Base-by-base conservation (phyloP, 1,284 basidiomycete genomes). In the Ustilago vetiveriae region DNA sequence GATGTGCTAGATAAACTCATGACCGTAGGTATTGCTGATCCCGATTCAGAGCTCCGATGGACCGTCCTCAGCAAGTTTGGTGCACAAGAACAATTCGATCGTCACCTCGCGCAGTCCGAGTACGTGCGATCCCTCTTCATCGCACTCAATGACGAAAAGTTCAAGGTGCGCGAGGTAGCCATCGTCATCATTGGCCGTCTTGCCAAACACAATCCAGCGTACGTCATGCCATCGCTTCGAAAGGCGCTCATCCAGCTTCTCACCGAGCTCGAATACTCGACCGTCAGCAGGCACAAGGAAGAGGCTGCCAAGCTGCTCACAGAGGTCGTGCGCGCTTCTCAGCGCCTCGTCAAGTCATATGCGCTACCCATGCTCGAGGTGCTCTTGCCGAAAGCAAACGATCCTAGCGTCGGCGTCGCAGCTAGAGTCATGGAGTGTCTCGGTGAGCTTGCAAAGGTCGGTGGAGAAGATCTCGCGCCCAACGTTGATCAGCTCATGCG, bases 41-140 rank as follows among this genome's bases (percentile, higher is more conserved):
- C 95, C 62, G 76, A 80, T 37, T 49, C 78, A 4, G 67, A 74
- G 32, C 73, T 82, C 19, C 69, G 80, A 38, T 70, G 55, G 57
- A 77, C 76, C 0, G 96, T 98, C 1, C 86, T 99, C 17, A 88
- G 89, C 13, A 90, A 89, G 10, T 85, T 99, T 33, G 92, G 97
- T 78, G 90, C 94, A 71, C 90, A 92, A 37, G 91, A 94, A 74
- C 90, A 92, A 37, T 98, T 99, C 74, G 96, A 99, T 81, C 92
- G 94, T 67, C 95, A 99, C 81, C 87, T 99, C n/a, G 92, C 96
- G 1, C 96, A 98, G 83, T 94, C 95, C 0, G 96, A 98, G 83
- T 96, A 98, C 78, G 94, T 99, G 10, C 89, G 94, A 10, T 95
- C 92, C 11, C 85, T 99, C 16, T 98, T 98, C 83, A 94, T 98